Percentiles rank a stretch among this genome's conserved stretches.
Evolutionary conservation across 148 eudicot genomes (phyloP).

Genomic region (Dianthus caryophyllus): DNA sequence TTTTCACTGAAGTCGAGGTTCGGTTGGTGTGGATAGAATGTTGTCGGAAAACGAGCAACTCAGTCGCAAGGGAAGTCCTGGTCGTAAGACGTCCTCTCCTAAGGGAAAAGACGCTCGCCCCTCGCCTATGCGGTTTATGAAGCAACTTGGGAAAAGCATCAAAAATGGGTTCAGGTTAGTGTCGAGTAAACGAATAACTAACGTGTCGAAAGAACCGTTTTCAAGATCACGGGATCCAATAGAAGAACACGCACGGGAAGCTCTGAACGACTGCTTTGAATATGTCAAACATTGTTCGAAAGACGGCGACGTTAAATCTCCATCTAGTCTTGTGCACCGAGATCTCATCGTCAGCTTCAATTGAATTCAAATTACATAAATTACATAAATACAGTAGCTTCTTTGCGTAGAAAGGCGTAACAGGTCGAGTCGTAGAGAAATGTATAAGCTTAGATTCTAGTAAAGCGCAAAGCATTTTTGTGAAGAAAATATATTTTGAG

Average conservation of each 20-base stretch:
- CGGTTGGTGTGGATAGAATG: constrained; percentile 4
- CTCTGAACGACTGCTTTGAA: constrained; percentile 49
- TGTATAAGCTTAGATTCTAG: no score
- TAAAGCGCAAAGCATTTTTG: no score
- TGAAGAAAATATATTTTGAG: no score
- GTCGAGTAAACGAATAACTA: constrained; percentile 10
- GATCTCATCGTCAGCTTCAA: background rate
- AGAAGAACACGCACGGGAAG: constrained; percentile 48
- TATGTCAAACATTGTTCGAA: constrained; percentile 29
- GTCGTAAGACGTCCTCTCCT: background rate
- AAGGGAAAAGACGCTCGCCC: background rate
- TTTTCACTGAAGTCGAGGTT: background rate
- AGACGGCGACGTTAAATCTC: background rate
- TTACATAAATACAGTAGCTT: no score
- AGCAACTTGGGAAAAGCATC: constrained; percentile 2
- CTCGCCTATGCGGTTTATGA: background rate
- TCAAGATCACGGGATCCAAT: constrained; percentile 23
- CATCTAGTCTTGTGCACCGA: background rate
- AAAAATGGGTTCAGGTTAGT: constrained; percentile 23
- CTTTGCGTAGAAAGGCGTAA: no score
- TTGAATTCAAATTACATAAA: background rate
- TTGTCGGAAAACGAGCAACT: background rate
- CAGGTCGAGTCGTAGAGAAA: no score
- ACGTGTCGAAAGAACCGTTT: constrained; percentile 22
- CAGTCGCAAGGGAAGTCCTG: background rate